Evolutionary conservation across 2,329 filamentous ascomycete species (phyloP), one percentile per base, ranked within the genome.

Genomic region (Amphichorda felina): DNA sequence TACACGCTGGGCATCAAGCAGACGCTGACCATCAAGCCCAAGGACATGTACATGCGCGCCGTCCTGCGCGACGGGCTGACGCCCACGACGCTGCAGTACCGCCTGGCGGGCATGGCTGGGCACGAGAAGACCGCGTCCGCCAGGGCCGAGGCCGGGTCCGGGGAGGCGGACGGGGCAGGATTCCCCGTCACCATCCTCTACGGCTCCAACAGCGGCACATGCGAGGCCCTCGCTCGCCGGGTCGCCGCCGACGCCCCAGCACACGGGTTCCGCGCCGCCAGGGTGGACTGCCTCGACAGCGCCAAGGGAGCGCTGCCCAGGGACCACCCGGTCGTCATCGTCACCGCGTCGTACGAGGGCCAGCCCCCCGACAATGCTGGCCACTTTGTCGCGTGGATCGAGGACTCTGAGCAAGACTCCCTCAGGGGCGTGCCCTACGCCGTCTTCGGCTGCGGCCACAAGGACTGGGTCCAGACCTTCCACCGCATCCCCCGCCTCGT

Each of bases 141-240:
- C 22, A 32, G 17, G 14, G 16, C 10, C 8, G 9, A 3, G 7
- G 29, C 30, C 16, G 30, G 21, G 3, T 29, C n/a, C 30, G 25
- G 15, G 14, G 36, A 34, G n/a, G 34, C 18, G 4, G 15, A 15
- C 8, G 35, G 10, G 56, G 55, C 16, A 62, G 61, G 55, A 16
- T 62, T 61, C 39, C 66, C 64, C 0, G 53, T 88, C 43, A 70
- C 70, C n/a, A 69, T 88, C 15, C 70, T 78, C 30, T 87, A 82
- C 47, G 82, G 82, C 3, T 82, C 77, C 14, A 84, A 85, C 49
- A 76, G 74, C 2, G 82, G 82, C 1, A 87, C 82, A 2, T 87
- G 82, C 50, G 78, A 86, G 52, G 65, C 75, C 2, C 64, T 86
- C 31, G 75, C 81, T 1, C 69, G 79, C 41, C 63, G 70, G 19